phyloP scores from a whole-genome alignment of 2,329 filamentous ascomycete genomes.

The Talaromyces sp. region DNA sequence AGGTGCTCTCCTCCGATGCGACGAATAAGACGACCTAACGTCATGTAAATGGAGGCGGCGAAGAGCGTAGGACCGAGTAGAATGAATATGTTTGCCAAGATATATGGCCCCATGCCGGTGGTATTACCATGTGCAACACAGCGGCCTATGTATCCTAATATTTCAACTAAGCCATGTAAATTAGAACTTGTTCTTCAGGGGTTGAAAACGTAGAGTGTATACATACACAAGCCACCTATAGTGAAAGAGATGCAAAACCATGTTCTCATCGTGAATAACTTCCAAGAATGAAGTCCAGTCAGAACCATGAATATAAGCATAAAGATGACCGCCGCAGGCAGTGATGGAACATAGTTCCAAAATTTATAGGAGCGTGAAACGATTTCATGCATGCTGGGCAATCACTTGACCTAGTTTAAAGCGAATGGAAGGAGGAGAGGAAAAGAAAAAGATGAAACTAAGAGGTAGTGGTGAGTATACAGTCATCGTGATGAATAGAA shows the following conservation, averaged over 20 bases:
- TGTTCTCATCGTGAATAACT: constrained; percentile 39
- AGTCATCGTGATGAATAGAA: no score
- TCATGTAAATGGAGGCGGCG: constrained; percentile 31
- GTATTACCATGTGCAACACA: no score
- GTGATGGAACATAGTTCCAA: constrained; percentile 42
- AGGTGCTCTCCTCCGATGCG: constrained; percentile 22
- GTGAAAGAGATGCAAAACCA: constrained; percentile 46
- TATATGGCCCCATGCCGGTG: constrained; percentile 16
- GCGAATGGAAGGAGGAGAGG: no score
- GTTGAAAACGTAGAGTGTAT: background rate
- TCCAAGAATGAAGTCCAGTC: constrained; percentile 39
- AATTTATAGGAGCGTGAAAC: constrained; percentile 8
- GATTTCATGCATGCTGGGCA: no score
- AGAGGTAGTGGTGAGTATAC: no score
- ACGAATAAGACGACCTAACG: constrained; percentile 28
- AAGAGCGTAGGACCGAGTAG: constrained; percentile 33
- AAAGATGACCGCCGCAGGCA: constrained; percentile 45
- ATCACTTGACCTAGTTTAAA: no score
- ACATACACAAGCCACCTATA: constrained; percentile 36
- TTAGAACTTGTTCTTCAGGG: background rate
- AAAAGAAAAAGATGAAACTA: no score
- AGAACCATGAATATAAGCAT: constrained; percentile 41
- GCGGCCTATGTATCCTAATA: background rate
- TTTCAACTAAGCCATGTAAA: background rate
- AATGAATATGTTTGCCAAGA: constrained; percentile 23